phyloP scores from a whole-genome alignment of 2,329 filamentous ascomycete species.

The Colletotrichum melonis region DNA sequence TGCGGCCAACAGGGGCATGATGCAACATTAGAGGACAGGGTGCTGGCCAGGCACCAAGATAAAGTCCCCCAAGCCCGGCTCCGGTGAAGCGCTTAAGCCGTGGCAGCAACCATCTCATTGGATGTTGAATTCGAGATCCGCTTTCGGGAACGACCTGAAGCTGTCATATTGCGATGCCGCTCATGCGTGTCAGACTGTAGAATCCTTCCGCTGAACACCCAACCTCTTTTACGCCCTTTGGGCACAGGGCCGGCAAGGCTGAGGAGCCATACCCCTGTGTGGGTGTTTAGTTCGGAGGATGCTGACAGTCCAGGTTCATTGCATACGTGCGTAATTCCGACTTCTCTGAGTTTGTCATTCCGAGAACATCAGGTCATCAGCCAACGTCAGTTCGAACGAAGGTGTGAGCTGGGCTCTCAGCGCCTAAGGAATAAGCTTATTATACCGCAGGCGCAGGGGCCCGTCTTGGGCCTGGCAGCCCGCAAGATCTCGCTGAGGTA shows the following conservation, averaged over 20 bases:
- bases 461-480: neutral
- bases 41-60: neutral
- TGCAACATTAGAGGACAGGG: neutral
- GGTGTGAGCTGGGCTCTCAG: neutral
- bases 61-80: neutral
- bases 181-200: neutral
- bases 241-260: neutral
- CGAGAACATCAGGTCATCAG: too few relatives aligned
- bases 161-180: neutral
- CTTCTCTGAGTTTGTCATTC: too few relatives aligned
- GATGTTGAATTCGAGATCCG: neutral
- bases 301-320: neutral
- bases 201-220: neutral
- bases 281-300: neutral
- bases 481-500: conserved; percentile 19
- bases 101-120: neutral
- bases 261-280: neutral
- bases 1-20: neutral
- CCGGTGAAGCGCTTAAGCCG: neutral
- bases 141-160: neutral
- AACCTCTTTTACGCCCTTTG: neutral
- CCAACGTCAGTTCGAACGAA: neutral
- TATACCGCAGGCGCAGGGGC: neutral
- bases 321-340: neutral
- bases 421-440: neutral